These are phyloP conservation scores for Ballota nigra DNA, from an alignment of 257 asterid genomes.

Conservation along the genomic window DNA sequence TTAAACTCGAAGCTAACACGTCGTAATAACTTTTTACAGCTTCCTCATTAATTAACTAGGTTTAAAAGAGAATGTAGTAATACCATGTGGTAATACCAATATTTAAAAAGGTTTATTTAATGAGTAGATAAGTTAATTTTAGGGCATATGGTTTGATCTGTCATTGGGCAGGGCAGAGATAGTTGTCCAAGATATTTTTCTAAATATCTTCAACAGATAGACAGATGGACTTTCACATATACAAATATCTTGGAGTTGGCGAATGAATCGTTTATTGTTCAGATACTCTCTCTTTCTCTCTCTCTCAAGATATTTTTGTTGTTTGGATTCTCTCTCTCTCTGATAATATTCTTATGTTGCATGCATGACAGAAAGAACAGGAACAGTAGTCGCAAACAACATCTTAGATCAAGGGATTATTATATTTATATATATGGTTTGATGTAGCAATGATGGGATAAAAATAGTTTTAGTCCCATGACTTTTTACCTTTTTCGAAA, in stretches of 20 bases:
- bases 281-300: neutral
- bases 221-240: neutral
- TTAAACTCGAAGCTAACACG: no score
- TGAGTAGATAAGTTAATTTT: neutral
- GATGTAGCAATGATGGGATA: neutral
- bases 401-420: neutral
- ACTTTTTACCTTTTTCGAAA: no score
- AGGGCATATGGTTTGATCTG: conserved; percentile 10
- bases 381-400: neutral
- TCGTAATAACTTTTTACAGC: no score
- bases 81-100: neutral
- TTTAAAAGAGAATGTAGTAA: no score
- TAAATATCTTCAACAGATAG: conserved; percentile 20
- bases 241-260: conserved; percentile 30
- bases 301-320: conserved; percentile 10
- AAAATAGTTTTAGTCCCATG: no score
- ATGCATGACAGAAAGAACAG: neutral
- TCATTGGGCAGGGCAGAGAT: neutral
- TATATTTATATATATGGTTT: neutral
- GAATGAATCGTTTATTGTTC: conserved; percentile 21
- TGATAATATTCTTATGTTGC: neutral
- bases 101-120: neutral
- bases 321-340: neutral
- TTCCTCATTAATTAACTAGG: no score
- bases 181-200: conserved; percentile 15